Conservation (phyloP, 441 rosid genomes). For the Flueggea neowawraea region DNA sequence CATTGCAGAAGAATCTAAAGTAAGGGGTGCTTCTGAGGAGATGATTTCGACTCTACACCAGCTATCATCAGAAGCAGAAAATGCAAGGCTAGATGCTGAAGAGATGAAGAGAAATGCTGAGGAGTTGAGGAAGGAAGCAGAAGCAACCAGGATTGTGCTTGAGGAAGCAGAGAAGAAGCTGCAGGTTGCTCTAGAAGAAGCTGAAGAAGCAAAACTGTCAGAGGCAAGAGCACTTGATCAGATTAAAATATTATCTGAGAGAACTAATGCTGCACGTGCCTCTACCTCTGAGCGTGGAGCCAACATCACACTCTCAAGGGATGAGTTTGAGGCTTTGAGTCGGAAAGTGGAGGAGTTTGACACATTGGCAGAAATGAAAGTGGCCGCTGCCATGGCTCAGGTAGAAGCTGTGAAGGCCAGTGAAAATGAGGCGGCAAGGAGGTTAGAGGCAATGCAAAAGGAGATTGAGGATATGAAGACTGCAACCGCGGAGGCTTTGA, state of each 20-base stretch:
- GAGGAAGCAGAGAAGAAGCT: slow-evolving; percentile 75
- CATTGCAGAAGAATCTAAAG: slow-evolving; percentile 55
- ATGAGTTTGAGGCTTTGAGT: slow-evolving; percentile 73
- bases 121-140: slow-evolving; percentile 66
- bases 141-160: slow-evolving; percentile 46
- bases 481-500: slow-evolving; percentile 66
- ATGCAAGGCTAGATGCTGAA: slow-evolving; percentile 56
- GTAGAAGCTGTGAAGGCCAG: slow-evolving; percentile 93
- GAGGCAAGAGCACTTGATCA: slow-evolving; percentile 67
- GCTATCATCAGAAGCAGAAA: slow-evolving; percentile 65
- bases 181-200: slow-evolving; percentile 72
- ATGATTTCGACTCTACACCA: slow-evolving; percentile 72
- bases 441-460: slow-evolving; percentile 54
- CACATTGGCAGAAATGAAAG: slow-evolving; percentile 86
- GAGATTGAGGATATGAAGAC: slow-evolving; percentile 77
- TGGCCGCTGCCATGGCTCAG: slow-evolving; percentile 93
- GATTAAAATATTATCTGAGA: slow-evolving; percentile 65
- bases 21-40: slow-evolving; percentile 70
- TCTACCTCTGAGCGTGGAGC: slow-evolving; percentile 76
- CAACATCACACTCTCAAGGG: slow-evolving; percentile 76
- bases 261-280: slow-evolving; percentile 67
- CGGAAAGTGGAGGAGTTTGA: slow-evolving; percentile 76
- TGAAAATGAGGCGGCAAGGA: slow-evolving; percentile 78
- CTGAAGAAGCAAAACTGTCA: slow-evolving; percentile 74
- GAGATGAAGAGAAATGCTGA: slow-evolving; percentile 70